Evolutionary conservation across 345 rosid genomes (phyloP), one percentile per base, ranked within the genome.

Genomic region (Acer saccharum): DNA sequence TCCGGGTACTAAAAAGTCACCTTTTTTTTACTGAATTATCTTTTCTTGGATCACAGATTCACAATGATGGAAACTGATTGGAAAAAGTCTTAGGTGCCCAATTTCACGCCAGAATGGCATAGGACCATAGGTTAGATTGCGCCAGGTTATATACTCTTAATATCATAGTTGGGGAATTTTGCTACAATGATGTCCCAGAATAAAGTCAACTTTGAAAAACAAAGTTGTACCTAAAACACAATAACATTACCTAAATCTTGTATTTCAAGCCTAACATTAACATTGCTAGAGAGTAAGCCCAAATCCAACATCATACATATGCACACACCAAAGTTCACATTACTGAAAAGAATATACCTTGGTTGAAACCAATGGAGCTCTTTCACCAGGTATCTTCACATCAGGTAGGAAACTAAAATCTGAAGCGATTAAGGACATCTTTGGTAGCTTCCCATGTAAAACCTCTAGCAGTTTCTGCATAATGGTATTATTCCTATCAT

Each of bases 391-490:
- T 87, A 94, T 79, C 81, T 82, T 92, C 81, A 94, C 98, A 82
- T 96, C 99, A 14, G 99, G 99, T 77, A 96, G 91, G 91, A 85
- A 96, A 82, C 93, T 94, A 72, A 94, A 96, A 87, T 94, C 99
- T 1, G 99, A 92, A 77, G 94, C 98, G 54, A 96, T 89, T 78
- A 96, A 79, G 20, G 99, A 96, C 99, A 96, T 96, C 89, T 91
- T 94, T 72, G 99, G 98, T 52, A 94, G 85, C 74, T 88, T 94
- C 80, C 75, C 86, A 79, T 96, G 96, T 77, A 96, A 81, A 77
- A 90, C 92, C 81, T 96, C 95, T 2, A 96, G 86, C 71, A 92
- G 84, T 87, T 89, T 92, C 99, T 96, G 90, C 84, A 86, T 32
- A 55, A 68, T 80, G 72, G 68, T 27, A 79, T 73, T 68, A 66